Percentiles rank a stretch among this genome's conserved stretches.
Conservation (phyloP, 345 rosid species). For the Aethionema arabicum region DNA sequence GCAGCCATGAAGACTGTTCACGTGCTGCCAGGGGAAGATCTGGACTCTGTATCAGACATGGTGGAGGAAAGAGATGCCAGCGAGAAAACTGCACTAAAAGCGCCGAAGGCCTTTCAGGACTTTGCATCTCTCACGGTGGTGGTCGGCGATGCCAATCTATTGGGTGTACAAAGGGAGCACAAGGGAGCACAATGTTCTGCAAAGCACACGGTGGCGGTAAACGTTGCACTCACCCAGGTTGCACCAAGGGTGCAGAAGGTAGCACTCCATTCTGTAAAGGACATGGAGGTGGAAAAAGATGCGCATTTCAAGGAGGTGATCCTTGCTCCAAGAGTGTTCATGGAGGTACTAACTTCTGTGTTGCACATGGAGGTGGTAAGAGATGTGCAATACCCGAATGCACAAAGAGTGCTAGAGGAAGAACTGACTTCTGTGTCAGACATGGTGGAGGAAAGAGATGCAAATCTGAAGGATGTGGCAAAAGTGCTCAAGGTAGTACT, state of each 20-base stretch:
- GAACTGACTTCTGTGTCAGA: slow-evolving; percentile 88
- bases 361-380: slow-evolving; percentile 98
- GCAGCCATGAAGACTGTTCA: slow-evolving; percentile 74
- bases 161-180: slow-evolving; percentile 95
- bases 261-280: slow-evolving; percentile 97
- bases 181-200: slow-evolving; percentile 97
- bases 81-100: slow-evolving; percentile 84
- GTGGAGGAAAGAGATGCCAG: slow-evolving; percentile 98
- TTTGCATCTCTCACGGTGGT: slow-evolving; percentile 96
- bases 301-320: slow-evolving; percentile 78
- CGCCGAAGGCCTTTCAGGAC: slow-evolving; percentile 97
- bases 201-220: slow-evolving; percentile 99
- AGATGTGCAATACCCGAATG: slow-evolving; percentile 84
- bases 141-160: slow-evolving; percentile 82
- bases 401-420: slow-evolving; percentile 97
- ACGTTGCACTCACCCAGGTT: slow-evolving; percentile 71
- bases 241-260: slow-evolving; percentile 98
- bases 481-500: slow-evolving; percentile 98
- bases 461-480: slow-evolving; percentile 76
- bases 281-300: slow-evolving; percentile 97
- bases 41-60: slow-evolving; percentile 91
- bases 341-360: slow-evolving; percentile 97
- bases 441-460: slow-evolving; percentile 99
- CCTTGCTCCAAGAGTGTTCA: slow-evolving; percentile 93
- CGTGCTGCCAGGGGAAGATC: slow-evolving; percentile 98